phyloP scores from a whole-genome alignment of 345 rosid species.

The Cardamine resedifolia region DNA sequence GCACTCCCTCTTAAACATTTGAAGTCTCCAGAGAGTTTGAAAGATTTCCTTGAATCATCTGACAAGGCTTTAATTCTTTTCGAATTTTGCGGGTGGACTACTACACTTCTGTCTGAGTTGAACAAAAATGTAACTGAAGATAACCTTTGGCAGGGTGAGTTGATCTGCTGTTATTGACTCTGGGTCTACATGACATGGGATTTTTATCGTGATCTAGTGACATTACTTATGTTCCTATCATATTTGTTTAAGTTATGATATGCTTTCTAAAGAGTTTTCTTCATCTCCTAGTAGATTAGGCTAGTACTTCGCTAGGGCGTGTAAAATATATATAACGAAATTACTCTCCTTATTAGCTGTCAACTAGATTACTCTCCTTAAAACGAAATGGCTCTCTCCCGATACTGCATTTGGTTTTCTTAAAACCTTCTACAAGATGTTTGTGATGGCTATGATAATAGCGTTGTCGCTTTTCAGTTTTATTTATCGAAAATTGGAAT shows the following conservation, averaged over 20 bases:
- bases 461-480: background rate
- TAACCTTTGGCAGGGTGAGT: constrained; percentile 49
- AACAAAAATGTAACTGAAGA: constrained; percentile 49
- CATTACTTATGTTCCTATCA: background rate
- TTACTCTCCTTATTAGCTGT: constrained; percentile 5
- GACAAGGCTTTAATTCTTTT: constrained; percentile 70
- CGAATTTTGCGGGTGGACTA: constrained; percentile 88
- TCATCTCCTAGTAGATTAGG: constrained; percentile 6
- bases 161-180: background rate
- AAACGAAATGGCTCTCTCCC: background rate
- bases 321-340: background rate
- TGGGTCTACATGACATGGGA: background rate
- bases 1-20: constrained; percentile 55
- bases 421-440: background rate
- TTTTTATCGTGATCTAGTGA: constrained; percentile 1
- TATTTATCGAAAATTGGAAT: background rate
- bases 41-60: constrained; percentile 64
- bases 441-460: background rate
- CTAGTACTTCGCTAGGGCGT: background rate
- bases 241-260: background rate
- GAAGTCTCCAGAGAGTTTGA: constrained; percentile 50
- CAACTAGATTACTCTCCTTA: background rate
- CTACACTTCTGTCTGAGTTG: constrained; percentile 42
- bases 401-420: constrained; percentile 12
- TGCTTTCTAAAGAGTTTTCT: background rate